Evolutionary conservation across 495 filamentous ascomycete genomes (phyloP).

Genomic region (Jackrogersella multiformis): DNA sequence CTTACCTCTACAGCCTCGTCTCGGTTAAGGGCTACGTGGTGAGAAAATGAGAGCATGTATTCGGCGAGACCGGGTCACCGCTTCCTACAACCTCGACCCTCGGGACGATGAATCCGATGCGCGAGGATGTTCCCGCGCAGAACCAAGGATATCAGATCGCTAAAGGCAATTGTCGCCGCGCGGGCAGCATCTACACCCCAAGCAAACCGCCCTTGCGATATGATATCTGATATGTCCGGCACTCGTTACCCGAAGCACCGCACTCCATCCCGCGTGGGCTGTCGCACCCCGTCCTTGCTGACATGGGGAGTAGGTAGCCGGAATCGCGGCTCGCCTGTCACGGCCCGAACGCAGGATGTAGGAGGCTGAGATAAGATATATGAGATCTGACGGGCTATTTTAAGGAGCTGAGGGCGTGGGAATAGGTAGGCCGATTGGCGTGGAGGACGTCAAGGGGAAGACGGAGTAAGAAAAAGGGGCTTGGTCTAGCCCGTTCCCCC

Average conservation of each 20-base stretch:
- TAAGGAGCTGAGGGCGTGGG: not conserved
- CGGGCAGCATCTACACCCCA: not conserved
- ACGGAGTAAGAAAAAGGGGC: not conserved
- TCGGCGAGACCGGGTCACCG: slow-evolving; percentile 3
- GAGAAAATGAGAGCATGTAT: not conserved
- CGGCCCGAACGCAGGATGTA: slow-evolving; percentile 1
- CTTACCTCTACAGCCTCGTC: not conserved
- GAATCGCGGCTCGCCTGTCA: slow-evolving; percentile 9
- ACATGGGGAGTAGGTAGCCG: not conserved
- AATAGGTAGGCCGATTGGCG: not conserved
- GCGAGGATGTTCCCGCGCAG: not conserved
- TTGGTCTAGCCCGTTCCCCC: slow-evolving; percentile 1
- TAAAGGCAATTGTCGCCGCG: not conserved
- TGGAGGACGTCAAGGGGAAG: not conserved
- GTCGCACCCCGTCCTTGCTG: not conserved
- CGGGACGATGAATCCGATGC: slow-evolving; percentile 2
- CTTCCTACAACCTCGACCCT: not conserved
- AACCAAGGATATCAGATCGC: not conserved
- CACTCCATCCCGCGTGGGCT: not conserved
- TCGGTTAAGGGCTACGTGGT: not conserved
- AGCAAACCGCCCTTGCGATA: not conserved
- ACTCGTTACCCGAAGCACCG: not conserved
- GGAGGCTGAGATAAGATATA: not conserved
- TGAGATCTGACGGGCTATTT: slow-evolving; percentile 10
- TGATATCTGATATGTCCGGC: slow-evolving; percentile 4